Evolutionary conservation across 1,284 basidiomycete species (phyloP), one percentile per base, ranked within the genome.

Genomic region (Leccinum subrobustum): DNA sequence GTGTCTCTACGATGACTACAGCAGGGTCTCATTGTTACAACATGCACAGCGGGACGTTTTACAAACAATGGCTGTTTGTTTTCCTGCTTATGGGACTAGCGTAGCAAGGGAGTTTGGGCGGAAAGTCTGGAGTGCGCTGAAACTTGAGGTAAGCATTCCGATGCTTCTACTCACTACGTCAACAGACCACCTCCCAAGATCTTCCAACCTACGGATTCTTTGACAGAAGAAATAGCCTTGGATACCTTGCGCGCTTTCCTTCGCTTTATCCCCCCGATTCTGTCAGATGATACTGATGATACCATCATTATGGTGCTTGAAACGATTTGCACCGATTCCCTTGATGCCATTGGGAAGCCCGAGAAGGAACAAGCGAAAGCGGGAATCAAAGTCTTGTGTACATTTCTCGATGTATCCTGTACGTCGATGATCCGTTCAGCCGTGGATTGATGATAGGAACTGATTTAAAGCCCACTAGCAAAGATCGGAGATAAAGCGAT

Each of bases 281-380:
- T 74, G 18, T 68, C 68, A 3, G 67, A 73, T 12, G 74, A 73
- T 61, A 65, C 70, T 2, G 71, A 77, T 47, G 76, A 79, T 53
- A 76, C 83, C 63, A 74, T 86, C 52, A 76, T 84, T 66, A 78
- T 86, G 9, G 78, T 96, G 1, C 89, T 88, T 5, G 83, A 83
- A 66, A 86, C 89, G 39, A 88, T 91, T 1, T 90, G 89, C 63
- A 83, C 88, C 61, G 92, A 96, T 70, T 94, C 92, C 67, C 79
- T 95, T 11, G 81, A 84, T 37, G 86, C 91, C 44, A 76, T 98
- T 52, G 83, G 86, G 50, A 92, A 96, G 69, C 94, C 95, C 0
- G 95, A 97, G 74, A 98, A 97, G 77, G 91, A 84, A 70, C 91
- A 93, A 72, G 93, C 95, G 0, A 87, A 88, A 66, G 87, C 91